Percentiles rank a stretch among this genome's conserved stretches.
phyloP scores from a whole-genome alignment of 2,329 filamentous ascomycete species.

The Aspergillus brunneoviolaceus region DNA sequence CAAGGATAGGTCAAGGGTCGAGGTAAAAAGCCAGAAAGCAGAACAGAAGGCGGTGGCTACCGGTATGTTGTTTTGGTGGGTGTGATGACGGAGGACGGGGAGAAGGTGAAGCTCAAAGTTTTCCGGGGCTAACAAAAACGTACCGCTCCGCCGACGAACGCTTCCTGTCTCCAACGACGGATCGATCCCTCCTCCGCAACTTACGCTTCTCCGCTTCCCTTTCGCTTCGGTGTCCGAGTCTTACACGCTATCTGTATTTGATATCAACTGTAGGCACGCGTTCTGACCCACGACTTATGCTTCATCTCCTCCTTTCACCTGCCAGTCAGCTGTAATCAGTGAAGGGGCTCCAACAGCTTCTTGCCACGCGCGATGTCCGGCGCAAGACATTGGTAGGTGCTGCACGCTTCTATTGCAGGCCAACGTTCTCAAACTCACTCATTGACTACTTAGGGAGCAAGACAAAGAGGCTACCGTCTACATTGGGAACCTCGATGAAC shows the following conservation, averaged over 20 bases:
- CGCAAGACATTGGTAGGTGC: slow-evolving; percentile 70
- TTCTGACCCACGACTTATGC: not conserved
- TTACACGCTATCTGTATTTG: not conserved
- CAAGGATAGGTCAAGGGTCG: not conserved
- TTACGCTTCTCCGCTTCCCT: not conserved
- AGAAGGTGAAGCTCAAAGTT: slow-evolving; percentile 29
- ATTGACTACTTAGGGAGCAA: slow-evolving; percentile 70
- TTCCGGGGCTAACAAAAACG: slow-evolving; percentile 28
- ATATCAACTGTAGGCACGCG: not conserved
- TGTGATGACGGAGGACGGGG: slow-evolving; percentile 19
- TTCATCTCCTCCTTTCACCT: not conserved
- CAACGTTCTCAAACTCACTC: slow-evolving; percentile 12
- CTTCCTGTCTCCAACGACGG: slow-evolving; percentile 2
- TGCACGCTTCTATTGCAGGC: not conserved
- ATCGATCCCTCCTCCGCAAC: not conserved
- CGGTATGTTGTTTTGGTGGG: slow-evolving; percentile 5
- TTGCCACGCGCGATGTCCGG: slow-evolving; percentile 57
- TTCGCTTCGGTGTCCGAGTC: not conserved
- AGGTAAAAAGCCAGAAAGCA: not conserved
- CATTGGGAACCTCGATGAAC: slow-evolving; percentile 97
- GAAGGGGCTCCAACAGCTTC: slow-evolving; percentile 2
- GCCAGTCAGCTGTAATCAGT: not conserved
- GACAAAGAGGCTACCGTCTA: slow-evolving; percentile 98
- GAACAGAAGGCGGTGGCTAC: not conserved
- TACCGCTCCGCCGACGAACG: slow-evolving; percentile 15